Evolutionary conservation across 768 basidiomycete genomes (phyloP), one percentile per base, ranked within the genome.

Genomic region (Boletus pseudo-olivaceus): DNA sequence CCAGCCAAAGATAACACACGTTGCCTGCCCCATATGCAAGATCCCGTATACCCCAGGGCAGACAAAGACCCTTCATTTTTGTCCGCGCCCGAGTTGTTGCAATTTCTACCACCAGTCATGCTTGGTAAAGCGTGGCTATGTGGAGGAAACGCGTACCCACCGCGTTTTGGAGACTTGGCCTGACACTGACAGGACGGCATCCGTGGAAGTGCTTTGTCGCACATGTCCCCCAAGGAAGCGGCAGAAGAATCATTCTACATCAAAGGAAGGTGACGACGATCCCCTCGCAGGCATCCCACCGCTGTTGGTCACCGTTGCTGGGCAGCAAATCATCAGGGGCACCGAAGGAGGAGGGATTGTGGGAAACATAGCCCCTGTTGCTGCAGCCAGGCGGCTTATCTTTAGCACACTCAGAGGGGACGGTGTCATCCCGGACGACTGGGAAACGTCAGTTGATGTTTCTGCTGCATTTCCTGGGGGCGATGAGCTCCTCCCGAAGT

Each of bases 291-390:
- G 47, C 9, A 63, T 82, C 1, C 82, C 81, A 0, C 23, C 53
- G 0, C 61, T 66, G 2, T 66, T 85, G 17, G 53, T 85, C 8
- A 51, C 52, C 0, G 56, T 77, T 2, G 83, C 84, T 0, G 63
- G 73, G 27, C 83, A 83, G 59, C 83, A 77, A 0, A 81, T 85
- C 38, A 67, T 82, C 8, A 74, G 78, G 20, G 83, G 83, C 0
- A 68, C 57, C 0, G 62, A 66, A 4, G 58, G 43, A 1, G 78
- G 78, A 0, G 80, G 82, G 1, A 58, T 84, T 0, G 73, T 76
- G 1, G 84, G 84, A 2, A 85, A 85, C 55, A 64, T 82, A 0
- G 56, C 67, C 1, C 62, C 74, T 23, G 82, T 85, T 4, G 64
- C 74, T 7, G 61, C 67, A 0, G 82, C 84, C 1, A 71, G 84